A percentile compares a stretch with the other conserved stretches of the same genome.
phyloP scores from a whole-genome alignment of 495 filamentous ascomycete genomes.

The Aspergillus taichungensis region DNA sequence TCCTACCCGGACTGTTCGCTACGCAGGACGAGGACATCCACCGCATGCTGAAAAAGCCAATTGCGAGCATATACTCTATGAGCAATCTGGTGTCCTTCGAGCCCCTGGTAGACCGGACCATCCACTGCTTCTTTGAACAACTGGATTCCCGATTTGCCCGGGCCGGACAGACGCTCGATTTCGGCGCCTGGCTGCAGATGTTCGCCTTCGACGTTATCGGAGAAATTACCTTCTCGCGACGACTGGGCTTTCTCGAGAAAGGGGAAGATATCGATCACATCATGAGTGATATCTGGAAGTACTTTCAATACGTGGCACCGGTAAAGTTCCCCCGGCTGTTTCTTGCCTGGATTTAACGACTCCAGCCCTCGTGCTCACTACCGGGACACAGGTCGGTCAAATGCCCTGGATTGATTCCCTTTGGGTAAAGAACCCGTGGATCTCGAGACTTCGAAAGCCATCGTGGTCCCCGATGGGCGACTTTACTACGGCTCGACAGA shows the following conservation, averaged over 20 bases:
- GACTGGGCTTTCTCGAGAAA: slow-evolving; percentile 34
- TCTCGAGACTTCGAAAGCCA: background rate
- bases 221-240: slow-evolving; percentile 28
- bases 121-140: slow-evolving; percentile 16
- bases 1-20: slow-evolving; percentile 23
- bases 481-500: too few relatives aligned
- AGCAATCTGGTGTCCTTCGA: slow-evolving; percentile 25
- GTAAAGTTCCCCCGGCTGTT: slow-evolving; percentile 1
- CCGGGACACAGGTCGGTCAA: background rate
- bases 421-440: background rate
- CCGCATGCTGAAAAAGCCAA: slow-evolving; percentile 25
- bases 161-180: slow-evolving; percentile 17
- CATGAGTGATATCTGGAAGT: slow-evolving; percentile 14
- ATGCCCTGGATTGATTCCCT: background rate
- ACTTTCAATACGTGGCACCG: slow-evolving; percentile 15
- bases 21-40: slow-evolving; percentile 37
- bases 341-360: slow-evolving; percentile 17
- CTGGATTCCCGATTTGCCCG: slow-evolving; percentile 13
- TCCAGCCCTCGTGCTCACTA: slow-evolving; percentile 37
- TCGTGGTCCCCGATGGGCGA: too few relatives aligned
- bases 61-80: slow-evolving; percentile 34
- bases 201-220: slow-evolving; percentile 41
- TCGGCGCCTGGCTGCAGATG: slow-evolving; percentile 35
- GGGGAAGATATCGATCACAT: slow-evolving; percentile 28
- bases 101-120: slow-evolving; percentile 20